phyloP scores from a whole-genome alignment of 73 alveolate genomes.

The Paramecium primaurelia region DNA sequence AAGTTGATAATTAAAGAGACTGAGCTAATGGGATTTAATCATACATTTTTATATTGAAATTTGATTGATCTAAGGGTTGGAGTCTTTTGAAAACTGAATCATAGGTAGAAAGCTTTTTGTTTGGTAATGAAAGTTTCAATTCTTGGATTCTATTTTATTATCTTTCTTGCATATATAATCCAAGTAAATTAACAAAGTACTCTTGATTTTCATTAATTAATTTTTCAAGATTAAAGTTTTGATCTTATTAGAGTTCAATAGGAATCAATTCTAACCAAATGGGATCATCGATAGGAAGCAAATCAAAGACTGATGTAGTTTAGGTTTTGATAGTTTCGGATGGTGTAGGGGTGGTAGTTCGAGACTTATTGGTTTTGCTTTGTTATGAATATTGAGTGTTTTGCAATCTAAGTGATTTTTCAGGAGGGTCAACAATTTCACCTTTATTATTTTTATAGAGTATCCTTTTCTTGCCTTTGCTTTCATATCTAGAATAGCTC shows the following conservation, averaged over 20 bases:
- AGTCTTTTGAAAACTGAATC: background rate
- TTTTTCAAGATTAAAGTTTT: background rate
- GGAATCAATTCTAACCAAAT: slow-evolving; percentile 43
- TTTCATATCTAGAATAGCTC: background rate
- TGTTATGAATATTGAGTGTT: background rate
- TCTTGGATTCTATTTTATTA: background rate
- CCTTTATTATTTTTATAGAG: background rate
- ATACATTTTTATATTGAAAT: background rate
- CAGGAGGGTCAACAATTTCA: slow-evolving; percentile 30
- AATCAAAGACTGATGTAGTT: background rate
- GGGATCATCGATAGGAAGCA: slow-evolving; percentile 33
- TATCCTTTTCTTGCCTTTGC: background rate
- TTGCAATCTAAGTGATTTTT: background rate
- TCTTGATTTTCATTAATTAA: slow-evolving; percentile 22
- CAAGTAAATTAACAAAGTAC: slow-evolving; percentile 14
- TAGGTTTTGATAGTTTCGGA: background rate
- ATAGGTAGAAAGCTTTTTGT: background rate
- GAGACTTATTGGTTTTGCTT: background rate
- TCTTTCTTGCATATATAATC: slow-evolving; percentile 21
- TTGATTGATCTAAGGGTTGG: background rate
- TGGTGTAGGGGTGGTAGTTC: background rate
- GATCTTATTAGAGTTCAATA: background rate
- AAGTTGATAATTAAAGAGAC: background rate
- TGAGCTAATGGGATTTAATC: background rate
- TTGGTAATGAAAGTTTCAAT: slow-evolving; percentile 11